Percentiles rank a stretch among this genome's conserved stretches.
Evolutionary conservation across 306 rosid genomes (phyloP).

Genomic region (Glycine latifolia): DNA sequence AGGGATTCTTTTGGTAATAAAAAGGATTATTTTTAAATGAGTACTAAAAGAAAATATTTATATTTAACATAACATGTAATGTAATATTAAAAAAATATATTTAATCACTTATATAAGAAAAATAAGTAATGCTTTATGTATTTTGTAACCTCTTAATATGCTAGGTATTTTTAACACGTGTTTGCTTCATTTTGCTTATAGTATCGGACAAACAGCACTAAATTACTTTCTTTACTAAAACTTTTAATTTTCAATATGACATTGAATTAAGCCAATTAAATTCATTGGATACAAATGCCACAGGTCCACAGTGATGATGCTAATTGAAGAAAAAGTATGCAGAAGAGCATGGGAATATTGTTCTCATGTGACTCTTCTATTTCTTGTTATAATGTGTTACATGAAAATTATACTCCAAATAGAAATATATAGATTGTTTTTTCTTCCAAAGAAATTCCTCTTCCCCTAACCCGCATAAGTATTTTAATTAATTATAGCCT

Average conservation of each 20-base stretch:
- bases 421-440: neutral
- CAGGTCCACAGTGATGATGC: neutral
- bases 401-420: neutral
- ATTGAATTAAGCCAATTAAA: constrained; percentile 19
- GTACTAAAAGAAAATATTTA: too few species aligned
- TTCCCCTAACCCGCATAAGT: neutral
- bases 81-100: too few species aligned
- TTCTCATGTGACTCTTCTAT: neutral
- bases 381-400: constrained; percentile 9
- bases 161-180: neutral
- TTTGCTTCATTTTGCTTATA: neutral
- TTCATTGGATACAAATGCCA: neutral
- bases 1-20: too few species aligned
- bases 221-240: neutral
- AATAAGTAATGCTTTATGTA: neutral
- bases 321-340: neutral
- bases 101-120: too few species aligned
- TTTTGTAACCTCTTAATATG: neutral
- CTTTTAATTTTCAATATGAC: neutral
- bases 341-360: neutral
- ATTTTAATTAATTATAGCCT: neutral
- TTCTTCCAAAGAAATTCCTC: neutral
- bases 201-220: neutral
- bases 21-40: too few species aligned
- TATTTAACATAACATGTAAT: too few species aligned